Base-by-base conservation (phyloP, 257 asterid genomes). In the Ilex aquifolium region DNA sequence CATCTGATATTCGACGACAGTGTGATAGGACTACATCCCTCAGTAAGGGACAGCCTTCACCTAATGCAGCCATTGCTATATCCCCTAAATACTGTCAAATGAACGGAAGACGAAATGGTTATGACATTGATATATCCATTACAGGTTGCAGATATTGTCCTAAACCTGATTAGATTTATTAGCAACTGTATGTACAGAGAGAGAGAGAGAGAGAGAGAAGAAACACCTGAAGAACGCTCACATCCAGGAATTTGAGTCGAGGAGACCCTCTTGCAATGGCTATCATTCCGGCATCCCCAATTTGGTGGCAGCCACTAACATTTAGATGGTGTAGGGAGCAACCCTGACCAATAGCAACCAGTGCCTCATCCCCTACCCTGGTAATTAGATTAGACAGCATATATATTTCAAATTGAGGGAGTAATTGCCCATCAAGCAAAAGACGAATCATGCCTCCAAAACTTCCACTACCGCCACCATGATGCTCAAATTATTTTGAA, bases 221-320 rank as follows among this genome's bases (percentile, higher is more conserved):
- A n/a, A 72, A 13, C 59, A 91, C 98, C 98, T 86, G 95, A 64
- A 91, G 92, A 55, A 91, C 92, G 61, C 96, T 91, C 13, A 83
- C 83, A 71, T 91, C 98, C 76, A 91, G 79, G 73, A 74, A 84
- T 69, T 67, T 80, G 67, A 91, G 95, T 71, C 74, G 82, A 59
- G 95, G 95, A 76, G 90, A 81, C 58, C 96, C 96, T 77, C 83
- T 80, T 46, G 95, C 96, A 71, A 88, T 71, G 58, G 98, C 95
- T 60, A 77, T 73, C 57, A 91, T 80, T 71, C 98, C 98, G 74
- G 77, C 85, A 83, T 91, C 90, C 44, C 95, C 86, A 51, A 91
- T 83, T 69, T 84, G 81, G 65, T 84, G 83, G 77, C 96, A 91
- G 60, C 98, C 98, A 65, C 95, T 91, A 56, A 91, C 93, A 73